phyloP scores from a whole-genome alignment of 805 yeast genomes.

The Ogataea nitratoaversa region DNA sequence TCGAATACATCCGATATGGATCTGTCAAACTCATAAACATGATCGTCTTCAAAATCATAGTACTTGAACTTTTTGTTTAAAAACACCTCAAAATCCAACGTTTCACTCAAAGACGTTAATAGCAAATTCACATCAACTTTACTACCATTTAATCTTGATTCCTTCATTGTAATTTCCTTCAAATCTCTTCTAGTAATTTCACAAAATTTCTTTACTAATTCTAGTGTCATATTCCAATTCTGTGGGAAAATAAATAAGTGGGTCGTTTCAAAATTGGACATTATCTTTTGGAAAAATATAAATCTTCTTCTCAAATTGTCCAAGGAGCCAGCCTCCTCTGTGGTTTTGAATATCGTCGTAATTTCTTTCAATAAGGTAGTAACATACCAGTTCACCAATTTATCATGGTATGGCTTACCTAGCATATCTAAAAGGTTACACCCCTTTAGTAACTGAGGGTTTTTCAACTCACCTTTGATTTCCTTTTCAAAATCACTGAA shows the following conservation, averaged over 20 bases:
- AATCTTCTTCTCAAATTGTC: conserved; percentile 83
- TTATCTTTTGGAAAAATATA: conserved; percentile 70
- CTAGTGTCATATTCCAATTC: conserved; percentile 66
- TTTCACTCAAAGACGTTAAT: conserved; percentile 64
- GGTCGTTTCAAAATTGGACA: conserved; percentile 50
- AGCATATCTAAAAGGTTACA: conserved; percentile 68
- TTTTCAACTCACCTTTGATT: conserved; percentile 33
- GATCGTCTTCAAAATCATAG: conserved; percentile 32
- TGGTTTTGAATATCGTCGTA: conserved; percentile 63
- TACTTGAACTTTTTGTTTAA: conserved; percentile 60
- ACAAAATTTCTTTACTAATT: conserved; percentile 60
- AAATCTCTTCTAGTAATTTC: conserved; percentile 67
- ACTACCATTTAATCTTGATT: conserved; percentile 29
- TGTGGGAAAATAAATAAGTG: conserved; percentile 58
- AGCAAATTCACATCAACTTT: conserved; percentile 58
- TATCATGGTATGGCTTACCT: conserved; percentile 51
- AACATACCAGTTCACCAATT: conserved; percentile 70
- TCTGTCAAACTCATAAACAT: conserved; percentile 29
- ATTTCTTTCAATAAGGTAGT: conserved; percentile 69
- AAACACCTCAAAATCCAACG: conserved; percentile 79
- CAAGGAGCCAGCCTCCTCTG: conserved; percentile 91
- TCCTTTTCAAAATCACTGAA: conserved; percentile 66
- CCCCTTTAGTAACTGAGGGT: conserved; percentile 48
- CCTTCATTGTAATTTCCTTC: conserved; percentile 42
- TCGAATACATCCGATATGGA: conserved; percentile 68